Conservation (phyloP, 2,329 filamentous ascomycete genomes). For the Aspergillaceae sp. region DNA sequence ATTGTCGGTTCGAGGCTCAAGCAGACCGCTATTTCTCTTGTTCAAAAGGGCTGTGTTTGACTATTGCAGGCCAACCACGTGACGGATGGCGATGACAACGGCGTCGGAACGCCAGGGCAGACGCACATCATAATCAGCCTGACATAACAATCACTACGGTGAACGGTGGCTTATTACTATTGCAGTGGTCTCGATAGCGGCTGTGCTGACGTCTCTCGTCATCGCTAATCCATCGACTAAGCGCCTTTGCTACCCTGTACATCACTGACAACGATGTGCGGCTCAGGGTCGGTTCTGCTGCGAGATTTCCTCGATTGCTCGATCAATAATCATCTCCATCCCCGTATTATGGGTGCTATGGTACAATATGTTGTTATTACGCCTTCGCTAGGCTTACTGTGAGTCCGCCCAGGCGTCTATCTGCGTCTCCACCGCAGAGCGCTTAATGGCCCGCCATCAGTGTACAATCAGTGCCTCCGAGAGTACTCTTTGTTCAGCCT, state of each 20-base stretch:
- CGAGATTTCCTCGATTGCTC: no score
- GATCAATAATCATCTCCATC: neutral
- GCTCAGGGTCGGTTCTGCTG: no score
- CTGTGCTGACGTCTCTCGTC: neutral
- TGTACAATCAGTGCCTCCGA: neutral
- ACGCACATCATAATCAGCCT: no score
- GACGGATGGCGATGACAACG: neutral
- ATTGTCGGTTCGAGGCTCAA: neutral
- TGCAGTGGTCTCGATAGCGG: neutral
- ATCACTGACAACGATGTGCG: no score
- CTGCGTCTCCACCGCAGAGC: constrained; percentile 4
- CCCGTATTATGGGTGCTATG: neutral
- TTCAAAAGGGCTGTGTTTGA: neutral
- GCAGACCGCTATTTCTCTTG: neutral
- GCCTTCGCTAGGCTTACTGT: neutral
- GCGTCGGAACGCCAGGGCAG: neutral
- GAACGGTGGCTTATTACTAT: neutral
- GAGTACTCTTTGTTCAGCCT: neutral
- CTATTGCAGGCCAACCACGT: neutral
- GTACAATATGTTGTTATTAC: neutral
- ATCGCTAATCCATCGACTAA: neutral
- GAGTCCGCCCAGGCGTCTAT: neutral
- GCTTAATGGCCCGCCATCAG: constrained; percentile 8
- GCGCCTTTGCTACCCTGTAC: neutral
- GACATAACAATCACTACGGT: no score